Evolutionary conservation across 2,329 filamentous ascomycete genomes (phyloP).

Genomic region (Pseudocercospora fuligena): DNA sequence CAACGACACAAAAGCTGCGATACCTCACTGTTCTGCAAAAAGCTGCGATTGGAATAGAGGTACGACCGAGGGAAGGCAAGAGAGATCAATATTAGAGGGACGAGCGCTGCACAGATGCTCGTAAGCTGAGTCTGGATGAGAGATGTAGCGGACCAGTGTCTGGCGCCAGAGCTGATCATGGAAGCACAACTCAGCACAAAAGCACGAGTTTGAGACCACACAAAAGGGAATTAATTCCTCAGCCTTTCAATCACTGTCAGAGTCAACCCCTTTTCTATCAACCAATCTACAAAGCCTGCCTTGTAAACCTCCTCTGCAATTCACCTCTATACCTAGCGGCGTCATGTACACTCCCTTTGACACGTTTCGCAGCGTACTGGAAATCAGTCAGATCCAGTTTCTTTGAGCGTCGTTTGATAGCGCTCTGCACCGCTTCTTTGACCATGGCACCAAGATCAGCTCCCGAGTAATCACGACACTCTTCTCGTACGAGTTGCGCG

Average conservation of each 20-base stretch:
- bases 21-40: too few relatives aligned
- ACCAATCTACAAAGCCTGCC: background rate
- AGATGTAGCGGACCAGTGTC: background rate
- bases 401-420: conserved; percentile 54
- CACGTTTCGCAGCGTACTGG: conserved; percentile 45
- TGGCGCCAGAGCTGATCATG: background rate
- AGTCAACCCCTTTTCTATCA: background rate
- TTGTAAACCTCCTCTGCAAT: conserved; percentile 48
- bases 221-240: background rate
- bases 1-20: too few relatives aligned
- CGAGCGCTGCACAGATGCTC: too few relatives aligned
- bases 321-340: conserved; percentile 59
- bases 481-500: conserved; percentile 64
- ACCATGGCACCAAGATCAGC: conserved; percentile 66
- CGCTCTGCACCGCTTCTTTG: conserved; percentile 62
- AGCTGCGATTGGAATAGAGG: too few relatives aligned
- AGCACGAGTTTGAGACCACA: background rate
- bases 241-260: background rate
- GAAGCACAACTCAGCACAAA: background rate
- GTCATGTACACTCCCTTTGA: conserved; percentile 61
- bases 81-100: too few relatives aligned
- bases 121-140: too few relatives aligned
- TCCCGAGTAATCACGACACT: conserved; percentile 78
- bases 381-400: conserved; percentile 56
- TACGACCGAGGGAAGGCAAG: too few relatives aligned